Evolutionary conservation across 768 basidiomycete species (phyloP).

Genomic region (Obba rivulosa): DNA sequence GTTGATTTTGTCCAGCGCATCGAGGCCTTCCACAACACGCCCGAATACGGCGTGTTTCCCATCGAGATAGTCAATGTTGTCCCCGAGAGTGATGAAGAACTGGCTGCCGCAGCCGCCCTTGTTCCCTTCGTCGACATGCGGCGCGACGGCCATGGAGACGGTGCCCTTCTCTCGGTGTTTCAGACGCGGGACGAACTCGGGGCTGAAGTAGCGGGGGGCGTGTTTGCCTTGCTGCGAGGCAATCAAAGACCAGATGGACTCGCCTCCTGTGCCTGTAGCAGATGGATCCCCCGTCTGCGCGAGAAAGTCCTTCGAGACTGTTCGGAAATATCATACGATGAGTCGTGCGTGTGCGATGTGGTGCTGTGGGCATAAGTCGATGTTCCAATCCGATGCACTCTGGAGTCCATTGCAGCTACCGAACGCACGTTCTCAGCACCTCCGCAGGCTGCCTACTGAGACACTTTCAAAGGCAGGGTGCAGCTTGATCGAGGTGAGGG

Average conservation of each 20-base stretch:
- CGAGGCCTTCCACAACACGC: conserved; percentile 89
- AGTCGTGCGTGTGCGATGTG: too few species aligned
- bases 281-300: conserved; percentile 96
- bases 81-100: conserved; percentile 92
- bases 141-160: conserved; percentile 96
- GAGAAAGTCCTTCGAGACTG: conserved; percentile 96
- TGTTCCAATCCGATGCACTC: too few species aligned
- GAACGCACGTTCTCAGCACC: too few species aligned
- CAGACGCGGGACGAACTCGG: conserved; percentile 72
- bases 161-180: conserved; percentile 86
- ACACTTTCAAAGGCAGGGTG: too few species aligned
- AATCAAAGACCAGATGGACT: conserved; percentile 80
- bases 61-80: conserved; percentile 92
- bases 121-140: conserved; percentile 54
- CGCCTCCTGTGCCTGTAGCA: conserved; percentile 90
- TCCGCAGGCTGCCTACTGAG: too few species aligned
- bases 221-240: conserved; percentile 37
- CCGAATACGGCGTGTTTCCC: conserved; percentile 92
- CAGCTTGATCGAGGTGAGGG: too few species aligned
- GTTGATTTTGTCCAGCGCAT: conserved; percentile 89
- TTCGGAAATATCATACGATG: background rate
- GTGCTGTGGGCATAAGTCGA: background rate
- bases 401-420: too few species aligned
- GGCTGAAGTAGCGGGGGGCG: conserved; percentile 78
- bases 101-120: conserved; percentile 87